A percentile compares a stretch with the other conserved stretches of the same genome.
phyloP scores from a whole-genome alignment of 2,329 filamentous ascomycete species.

The Nemania sp. region DNA sequence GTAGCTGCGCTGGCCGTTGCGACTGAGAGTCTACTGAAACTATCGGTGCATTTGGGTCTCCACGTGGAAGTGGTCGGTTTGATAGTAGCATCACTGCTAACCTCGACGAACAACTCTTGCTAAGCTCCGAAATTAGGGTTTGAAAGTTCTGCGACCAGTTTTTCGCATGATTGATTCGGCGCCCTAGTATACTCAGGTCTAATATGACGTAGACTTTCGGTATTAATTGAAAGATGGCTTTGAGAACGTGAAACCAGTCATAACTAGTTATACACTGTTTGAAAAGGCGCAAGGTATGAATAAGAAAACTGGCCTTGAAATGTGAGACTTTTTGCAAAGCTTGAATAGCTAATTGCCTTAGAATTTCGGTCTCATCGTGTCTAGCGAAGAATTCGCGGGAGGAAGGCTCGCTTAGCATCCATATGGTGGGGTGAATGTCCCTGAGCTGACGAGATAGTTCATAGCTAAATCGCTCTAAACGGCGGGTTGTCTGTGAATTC shows the following conservation, averaged over 20 bases:
- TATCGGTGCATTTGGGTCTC: neutral
- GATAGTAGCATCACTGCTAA: conserved; percentile 23
- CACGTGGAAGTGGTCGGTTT: conserved; percentile 4
- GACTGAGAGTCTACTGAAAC: neutral
- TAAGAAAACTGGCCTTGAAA: conserved; percentile 11
- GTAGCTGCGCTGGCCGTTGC: neutral
- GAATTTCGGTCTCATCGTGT: conserved; percentile 15
- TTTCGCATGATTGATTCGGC: conserved; percentile 6
- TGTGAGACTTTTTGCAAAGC: conserved; percentile 1
- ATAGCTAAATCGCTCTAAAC: conserved; percentile 13
- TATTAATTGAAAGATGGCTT: conserved; percentile 10
- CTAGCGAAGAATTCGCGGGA: conserved; percentile 8
- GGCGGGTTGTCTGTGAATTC: conserved; percentile 16
- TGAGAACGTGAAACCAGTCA: conserved; percentile 17
- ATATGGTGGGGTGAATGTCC: conserved; percentile 16
- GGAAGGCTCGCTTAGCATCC: conserved; percentile 26
- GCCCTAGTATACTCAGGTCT: conserved; percentile 8
- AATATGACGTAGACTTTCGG: conserved; percentile 10
- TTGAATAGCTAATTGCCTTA: conserved; percentile 22
- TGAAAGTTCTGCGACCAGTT: conserved; percentile 20
- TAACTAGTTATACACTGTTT: neutral
- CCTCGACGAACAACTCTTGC: conserved; percentile 7
- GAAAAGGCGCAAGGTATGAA: neutral
- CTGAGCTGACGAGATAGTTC: conserved; percentile 18
- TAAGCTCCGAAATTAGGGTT: conserved; percentile 13